These are phyloP conservation scores for Fusarium sp. DNA, from an alignment of 2,329 filamentous ascomycete genomes.

Conservation along the genomic window DNA sequence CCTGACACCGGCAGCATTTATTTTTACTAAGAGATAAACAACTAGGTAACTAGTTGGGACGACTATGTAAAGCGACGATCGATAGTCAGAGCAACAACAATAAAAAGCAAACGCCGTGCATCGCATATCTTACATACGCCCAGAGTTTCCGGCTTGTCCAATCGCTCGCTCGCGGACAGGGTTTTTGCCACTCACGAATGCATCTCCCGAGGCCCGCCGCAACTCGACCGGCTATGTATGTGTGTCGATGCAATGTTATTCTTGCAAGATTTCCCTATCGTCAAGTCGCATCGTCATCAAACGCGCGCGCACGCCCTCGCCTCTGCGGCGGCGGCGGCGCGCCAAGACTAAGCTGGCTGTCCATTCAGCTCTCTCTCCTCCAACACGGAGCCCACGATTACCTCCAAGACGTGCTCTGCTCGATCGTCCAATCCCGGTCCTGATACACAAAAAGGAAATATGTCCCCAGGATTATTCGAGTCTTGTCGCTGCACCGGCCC, in stretches of 20 bases:
- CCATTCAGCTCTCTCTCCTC: slow-evolving; percentile 8
- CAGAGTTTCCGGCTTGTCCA: not conserved
- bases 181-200: slow-evolving; percentile 9
- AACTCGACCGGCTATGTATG: slow-evolving; percentile 18
- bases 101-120: not conserved
- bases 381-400: slow-evolving; percentile 13
- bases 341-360: slow-evolving; percentile 9
- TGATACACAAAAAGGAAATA: too few species aligned
- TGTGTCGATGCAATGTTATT: slow-evolving; percentile 7
- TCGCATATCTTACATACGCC: not conserved
- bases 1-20: slow-evolving; percentile 9
- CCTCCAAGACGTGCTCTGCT: not conserved
- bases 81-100: not conserved
- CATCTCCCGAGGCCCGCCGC: not conserved
- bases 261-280: too few species aligned
- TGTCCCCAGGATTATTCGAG: not conserved
- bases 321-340: slow-evolving; percentile 8
- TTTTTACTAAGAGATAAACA: not conserved
- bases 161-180: not conserved
- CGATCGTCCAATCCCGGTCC: not conserved
- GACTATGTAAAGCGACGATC: slow-evolving; percentile 10
- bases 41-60: not conserved
- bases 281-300: slow-evolving; percentile 1
- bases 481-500: slow-evolving; percentile 41
- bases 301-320: not conserved